Base-by-base conservation (phyloP, 768 basidiomycete genomes). In the Panaeolus cyanescens region DNA sequence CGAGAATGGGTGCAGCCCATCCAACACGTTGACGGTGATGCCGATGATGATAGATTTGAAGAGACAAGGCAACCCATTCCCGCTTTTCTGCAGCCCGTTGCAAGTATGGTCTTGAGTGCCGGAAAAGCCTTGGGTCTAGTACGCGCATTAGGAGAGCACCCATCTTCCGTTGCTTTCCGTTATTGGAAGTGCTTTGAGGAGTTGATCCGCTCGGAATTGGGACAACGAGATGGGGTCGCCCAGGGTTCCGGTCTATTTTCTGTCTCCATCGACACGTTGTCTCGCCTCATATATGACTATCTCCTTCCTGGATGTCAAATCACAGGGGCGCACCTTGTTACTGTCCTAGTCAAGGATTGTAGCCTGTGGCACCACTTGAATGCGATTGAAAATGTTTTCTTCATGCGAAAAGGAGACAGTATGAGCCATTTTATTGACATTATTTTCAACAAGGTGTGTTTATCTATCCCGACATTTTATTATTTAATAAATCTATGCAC, bases 71-170 rank as follows among this genome's bases (percentile, higher is more conserved):
- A 72, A 65, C 73, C 75, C 59, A 72, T 86, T 32, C 91, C 93
- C 1, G 69, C 75, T 39, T 91, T 93, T 70, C 73, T 95, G 67
- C 77, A 80, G 32, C 83, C 83, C 50, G 79, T 88, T 13, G 86
- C 88, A 7, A 78, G 79, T 25, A 77, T 80, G 3, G 74, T 93
- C 3, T 75, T 94, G 15, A 79, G 81, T 7, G 85, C 89, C 3
- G 92, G 92, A 10, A 94, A 94, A 71, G 86, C 90, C 2, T 80
- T 90, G 20, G 92, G 93, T 8, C 77, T 95, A 32, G 77, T 93
- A 45, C 82, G 89, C 32, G 85, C 83, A 12, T 80, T 93, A 59
- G 86, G 77, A 17, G 68, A 76, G 6, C 71, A 73, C 10, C 65
- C 68, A 3, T 65, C 67, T 20, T 62, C 69, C 0, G 65, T 74